These are phyloP conservation scores for Paecilomyces niveus DNA, from an alignment of 2,329 filamentous ascomycete species.

Conservation along the genomic window DNA sequence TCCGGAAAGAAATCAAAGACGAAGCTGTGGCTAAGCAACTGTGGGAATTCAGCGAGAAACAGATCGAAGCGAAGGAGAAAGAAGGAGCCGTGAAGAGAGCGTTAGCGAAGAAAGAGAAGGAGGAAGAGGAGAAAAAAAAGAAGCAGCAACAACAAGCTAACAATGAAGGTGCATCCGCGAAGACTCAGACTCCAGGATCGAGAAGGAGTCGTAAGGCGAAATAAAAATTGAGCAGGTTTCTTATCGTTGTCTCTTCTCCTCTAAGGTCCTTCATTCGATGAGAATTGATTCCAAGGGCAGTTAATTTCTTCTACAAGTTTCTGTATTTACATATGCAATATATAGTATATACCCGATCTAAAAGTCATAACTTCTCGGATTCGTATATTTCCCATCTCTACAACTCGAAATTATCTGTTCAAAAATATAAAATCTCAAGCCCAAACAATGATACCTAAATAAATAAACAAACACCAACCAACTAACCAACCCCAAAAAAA, in stretches of 20 bases:
- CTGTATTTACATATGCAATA: not conserved
- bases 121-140: slow-evolving; percentile 12
- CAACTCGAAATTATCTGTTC: no score
- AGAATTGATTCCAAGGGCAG: not conserved
- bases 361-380: no score
- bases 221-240: not conserved
- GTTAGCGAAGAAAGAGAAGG: slow-evolving; percentile 47
- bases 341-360: not conserved
- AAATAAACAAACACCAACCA: not conserved
- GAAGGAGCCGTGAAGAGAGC: slow-evolving; percentile 60
- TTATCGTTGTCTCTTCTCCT: no score
- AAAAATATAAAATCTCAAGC: no score
- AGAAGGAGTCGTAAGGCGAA: slow-evolving; percentile 32
- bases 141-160: slow-evolving; percentile 8
- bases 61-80: slow-evolving; percentile 77
- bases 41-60: slow-evolving; percentile 81
- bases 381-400: no score
- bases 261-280: not conserved
- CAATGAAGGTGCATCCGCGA: slow-evolving; percentile 1
- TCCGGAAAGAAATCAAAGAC: slow-evolving; percentile 67
- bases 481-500: no score
- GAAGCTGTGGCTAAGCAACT: slow-evolving; percentile 74
- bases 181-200: slow-evolving; percentile 28
- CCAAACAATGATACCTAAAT: not conserved
- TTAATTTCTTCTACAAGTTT: not conserved